These are phyloP conservation scores for Penicillium sumatraense DNA, from an alignment of 2,329 filamentous ascomycete genomes.

Conservation along the genomic window DNA sequence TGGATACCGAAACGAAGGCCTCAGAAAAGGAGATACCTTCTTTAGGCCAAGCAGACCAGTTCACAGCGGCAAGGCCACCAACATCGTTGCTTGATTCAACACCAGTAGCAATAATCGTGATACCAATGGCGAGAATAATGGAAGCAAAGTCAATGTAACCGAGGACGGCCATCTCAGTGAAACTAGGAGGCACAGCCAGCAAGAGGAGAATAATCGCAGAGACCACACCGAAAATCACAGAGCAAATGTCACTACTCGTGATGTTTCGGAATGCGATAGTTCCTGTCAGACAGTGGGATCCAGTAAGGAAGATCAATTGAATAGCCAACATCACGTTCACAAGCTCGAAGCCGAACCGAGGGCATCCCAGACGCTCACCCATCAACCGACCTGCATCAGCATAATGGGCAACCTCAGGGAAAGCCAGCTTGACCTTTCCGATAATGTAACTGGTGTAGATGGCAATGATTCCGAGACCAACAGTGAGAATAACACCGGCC, in stretches of 20 bases:
- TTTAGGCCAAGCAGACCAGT: slow-evolving; percentile 3
- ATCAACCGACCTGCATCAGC: slow-evolving; percentile 1
- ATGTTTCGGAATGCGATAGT: slow-evolving; percentile 2
- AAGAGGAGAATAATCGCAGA: not conserved
- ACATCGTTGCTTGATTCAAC: not conserved
- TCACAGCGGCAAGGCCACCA: not conserved
- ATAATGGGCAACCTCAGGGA: slow-evolving; percentile 4
- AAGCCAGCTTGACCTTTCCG: not conserved
- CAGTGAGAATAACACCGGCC: not conserved
- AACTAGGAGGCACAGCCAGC: not conserved
- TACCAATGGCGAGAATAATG: not conserved
- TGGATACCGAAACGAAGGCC: not conserved
- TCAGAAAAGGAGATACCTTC: not conserved
- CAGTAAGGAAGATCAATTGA: slow-evolving; percentile 1
- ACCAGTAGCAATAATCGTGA: slow-evolving; percentile 1
- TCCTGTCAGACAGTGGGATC: slow-evolving; percentile 1
- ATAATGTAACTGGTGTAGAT: slow-evolving; percentile 3
- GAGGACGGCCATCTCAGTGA: slow-evolving; percentile 1
- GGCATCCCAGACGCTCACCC: not conserved
- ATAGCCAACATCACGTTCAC: not conserved
- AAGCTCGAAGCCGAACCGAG: slow-evolving; percentile 1
- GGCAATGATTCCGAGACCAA: not conserved
- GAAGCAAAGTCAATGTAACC: slow-evolving; percentile 3
- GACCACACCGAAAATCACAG: slow-evolving; percentile 1
- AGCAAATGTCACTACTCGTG: not conserved